Evolutionary conservation across 176 grass and related monocot genomes (phyloP).

Genomic region (Carex littledalei): DNA sequence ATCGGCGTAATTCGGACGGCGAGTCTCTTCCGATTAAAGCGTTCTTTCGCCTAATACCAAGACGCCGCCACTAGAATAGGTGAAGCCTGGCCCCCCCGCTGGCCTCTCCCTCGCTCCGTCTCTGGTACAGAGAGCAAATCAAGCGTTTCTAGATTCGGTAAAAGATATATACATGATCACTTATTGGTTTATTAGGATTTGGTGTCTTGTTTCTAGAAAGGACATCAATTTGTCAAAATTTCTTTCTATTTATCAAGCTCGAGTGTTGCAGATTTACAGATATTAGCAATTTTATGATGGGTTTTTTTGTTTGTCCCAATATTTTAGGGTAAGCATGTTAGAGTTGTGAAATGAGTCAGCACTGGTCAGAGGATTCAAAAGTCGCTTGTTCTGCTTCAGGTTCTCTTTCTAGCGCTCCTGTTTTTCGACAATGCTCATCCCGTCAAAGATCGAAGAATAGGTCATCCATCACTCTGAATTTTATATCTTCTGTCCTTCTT

Average conservation of each 20-base stretch:
- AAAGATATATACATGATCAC: not conserved
- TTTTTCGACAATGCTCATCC: conserved; percentile 14
- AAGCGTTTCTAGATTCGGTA: not conserved
- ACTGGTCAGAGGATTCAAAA: conserved; percentile 24
- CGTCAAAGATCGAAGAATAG: conserved; percentile 20
- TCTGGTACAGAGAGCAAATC: not conserved
- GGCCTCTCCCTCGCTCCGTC: not conserved
- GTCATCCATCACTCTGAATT: not conserved
- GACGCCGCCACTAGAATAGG: not conserved
- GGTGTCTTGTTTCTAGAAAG: not conserved
- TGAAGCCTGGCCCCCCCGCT: not conserved
- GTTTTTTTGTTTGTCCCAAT: not conserved
- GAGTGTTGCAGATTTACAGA: not conserved
- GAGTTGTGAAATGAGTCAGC: conserved; percentile 32
- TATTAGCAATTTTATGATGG: not conserved
- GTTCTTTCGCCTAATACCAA: not conserved
- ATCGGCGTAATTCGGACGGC: not conserved
- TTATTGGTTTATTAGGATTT: not conserved
- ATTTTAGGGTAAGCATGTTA: conserved; percentile 34
- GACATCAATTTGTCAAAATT: not conserved
- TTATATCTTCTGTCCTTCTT: not conserved
- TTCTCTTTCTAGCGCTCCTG: conserved; percentile 21
- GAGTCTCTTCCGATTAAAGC: not conserved
- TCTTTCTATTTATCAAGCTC: not conserved
- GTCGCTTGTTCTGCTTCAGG: not conserved